Evolutionary conservation across 2,329 filamentous ascomycete genomes (phyloP).

Genomic region (Paraphaeosphaeria sporulosa): DNA sequence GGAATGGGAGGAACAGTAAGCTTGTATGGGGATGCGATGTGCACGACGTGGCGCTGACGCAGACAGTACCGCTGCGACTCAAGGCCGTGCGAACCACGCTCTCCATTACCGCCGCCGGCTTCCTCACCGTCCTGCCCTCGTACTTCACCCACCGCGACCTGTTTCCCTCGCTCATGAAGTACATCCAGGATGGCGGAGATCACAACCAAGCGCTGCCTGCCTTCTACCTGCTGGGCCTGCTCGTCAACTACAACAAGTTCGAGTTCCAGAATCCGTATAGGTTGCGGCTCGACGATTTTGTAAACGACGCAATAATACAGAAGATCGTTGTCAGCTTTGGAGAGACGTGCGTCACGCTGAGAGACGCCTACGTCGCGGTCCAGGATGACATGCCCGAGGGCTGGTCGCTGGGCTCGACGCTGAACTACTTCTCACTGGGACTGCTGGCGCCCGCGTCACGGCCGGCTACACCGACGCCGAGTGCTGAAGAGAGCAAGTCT

Average conservation of each 20-base stretch:
- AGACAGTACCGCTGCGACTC: slow-evolving; percentile 74
- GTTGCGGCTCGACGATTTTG: slow-evolving; percentile 89
- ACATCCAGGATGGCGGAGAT: slow-evolving; percentile 79
- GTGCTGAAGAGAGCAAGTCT: slow-evolving; percentile 80
- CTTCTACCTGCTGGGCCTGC: slow-evolving; percentile 81
- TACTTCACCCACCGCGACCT: slow-evolving; percentile 95
- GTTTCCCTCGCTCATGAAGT: slow-evolving; percentile 95
- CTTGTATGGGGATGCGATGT: slow-evolving; percentile 14
- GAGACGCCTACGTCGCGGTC: slow-evolving; percentile 81
- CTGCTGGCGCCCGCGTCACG: slow-evolving; percentile 74
- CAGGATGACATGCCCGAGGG: slow-evolving; percentile 90
- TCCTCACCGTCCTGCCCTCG: slow-evolving; percentile 90
- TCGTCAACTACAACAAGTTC: slow-evolving; percentile 99
- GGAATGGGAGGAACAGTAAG: slow-evolving; percentile 75
- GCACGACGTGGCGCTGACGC: slow-evolving; percentile 22
- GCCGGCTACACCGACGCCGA: slow-evolving; percentile 66
- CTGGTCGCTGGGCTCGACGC: slow-evolving; percentile 82
- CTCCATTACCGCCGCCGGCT: slow-evolving; percentile 88
- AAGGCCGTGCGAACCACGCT: slow-evolving; percentile 84
- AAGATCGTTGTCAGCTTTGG: slow-evolving; percentile 82
- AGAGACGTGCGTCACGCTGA: slow-evolving; percentile 70
- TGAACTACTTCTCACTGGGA: slow-evolving; percentile 85
- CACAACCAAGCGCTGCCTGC: slow-evolving; percentile 70
- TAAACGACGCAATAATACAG: slow-evolving; percentile 86
- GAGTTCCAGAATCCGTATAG: slow-evolving; percentile 98